These are phyloP conservation scores for Phragmites australis DNA, from an alignment of 176 grass and related monocot genomes.

Conservation along the genomic window DNA sequence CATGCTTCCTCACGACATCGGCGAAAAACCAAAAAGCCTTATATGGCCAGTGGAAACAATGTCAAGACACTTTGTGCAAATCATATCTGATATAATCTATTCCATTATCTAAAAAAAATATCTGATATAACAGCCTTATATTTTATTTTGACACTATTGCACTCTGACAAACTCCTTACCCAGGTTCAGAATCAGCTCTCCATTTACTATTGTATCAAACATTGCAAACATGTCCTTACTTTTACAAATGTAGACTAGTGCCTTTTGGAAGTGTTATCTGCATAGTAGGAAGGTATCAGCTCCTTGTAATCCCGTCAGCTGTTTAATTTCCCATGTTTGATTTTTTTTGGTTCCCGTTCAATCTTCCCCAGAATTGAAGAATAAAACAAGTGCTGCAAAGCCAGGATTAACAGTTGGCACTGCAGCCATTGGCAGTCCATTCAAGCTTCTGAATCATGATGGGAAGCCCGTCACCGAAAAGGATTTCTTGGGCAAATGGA, in stretches of 20 bases:
- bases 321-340: background rate
- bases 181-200: background rate
- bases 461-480: constrained; percentile 62
- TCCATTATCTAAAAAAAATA: no score
- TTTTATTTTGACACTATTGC: background rate
- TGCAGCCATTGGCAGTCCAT: constrained; percentile 70
- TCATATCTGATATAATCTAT: background rate
- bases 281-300: background rate
- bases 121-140: background rate
- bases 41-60: background rate
- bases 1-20: background rate
- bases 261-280: background rate
- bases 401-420: constrained; percentile 50
- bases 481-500: constrained; percentile 82
- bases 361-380: constrained; percentile 52
- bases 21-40: background rate
- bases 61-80: background rate
- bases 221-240: background rate
- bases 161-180: background rate
- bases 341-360: background rate
- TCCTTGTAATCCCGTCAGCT: background rate
- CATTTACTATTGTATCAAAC: constrained; percentile 5
- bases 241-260: background rate
- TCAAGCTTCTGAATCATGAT: constrained; percentile 65
- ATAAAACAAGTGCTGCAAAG: constrained; percentile 53